Base-by-base conservation (phyloP, 345 rosid species). In the Brassica carinata region DNA sequence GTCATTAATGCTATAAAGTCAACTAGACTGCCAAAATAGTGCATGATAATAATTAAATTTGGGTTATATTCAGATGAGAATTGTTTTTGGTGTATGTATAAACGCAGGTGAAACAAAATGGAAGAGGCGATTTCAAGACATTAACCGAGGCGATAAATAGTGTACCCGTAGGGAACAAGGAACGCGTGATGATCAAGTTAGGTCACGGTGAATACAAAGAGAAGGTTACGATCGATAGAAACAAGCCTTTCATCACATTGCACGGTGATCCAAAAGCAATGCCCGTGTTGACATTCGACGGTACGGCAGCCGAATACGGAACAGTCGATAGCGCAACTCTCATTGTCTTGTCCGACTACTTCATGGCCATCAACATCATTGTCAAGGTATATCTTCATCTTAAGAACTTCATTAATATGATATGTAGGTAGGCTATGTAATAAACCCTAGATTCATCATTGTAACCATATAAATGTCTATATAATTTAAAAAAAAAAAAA, bases 251-350 rank as follows among this genome's bases (percentile, higher is more conserved):
- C 73, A 62, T 91, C 40, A 89, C 97, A 10, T 72, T 93, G 5
- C 57, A 67, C 23, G 97, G 94, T 11, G 30, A 83, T 2, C 85
- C 97, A 0, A 57, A 79, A 5, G 59, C 55, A 15, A 82, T 72
- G 82, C 87, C 92, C 0, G 87, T 18, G 7, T 23, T 90, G 64
- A 19, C 80, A 5, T 88, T 53, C 51, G 61, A 15, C 1, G 93
- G 91, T 1, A 86, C 85, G 0, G 98, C 98, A 0, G 23, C 1
- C 1, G 2, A 83, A 58, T 89, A 65, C 14, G 98, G 98, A 63
- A 90, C 93, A 1, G 84, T 91, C 3, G 80, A 87, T 7, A 93
- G 97, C 48, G 98, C 96, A 40, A 83, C 88, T 19, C 45, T 94
- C 66, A 84, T 86, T 2, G 87, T 81, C 5, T 83, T 84, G 55